Percentiles rank a stretch among this genome's conserved stretches.
Conservation (phyloP, 2,329 filamentous ascomycete species). For the Monilinia vaccinii-corymbosi region DNA sequence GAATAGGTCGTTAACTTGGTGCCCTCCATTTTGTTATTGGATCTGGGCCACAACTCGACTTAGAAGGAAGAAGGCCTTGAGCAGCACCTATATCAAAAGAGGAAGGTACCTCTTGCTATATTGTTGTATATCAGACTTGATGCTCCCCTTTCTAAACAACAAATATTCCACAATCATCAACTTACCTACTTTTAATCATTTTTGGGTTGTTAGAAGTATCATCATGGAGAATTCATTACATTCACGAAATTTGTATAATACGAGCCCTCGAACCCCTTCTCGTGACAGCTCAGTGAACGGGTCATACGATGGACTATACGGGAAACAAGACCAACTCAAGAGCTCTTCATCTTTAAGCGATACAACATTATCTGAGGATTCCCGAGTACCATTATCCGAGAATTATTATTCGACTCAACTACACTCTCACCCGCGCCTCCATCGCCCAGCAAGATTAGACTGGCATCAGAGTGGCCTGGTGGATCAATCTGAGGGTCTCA, state of each 20-base stretch:
- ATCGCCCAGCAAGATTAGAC: neutral
- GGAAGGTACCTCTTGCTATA: neutral
- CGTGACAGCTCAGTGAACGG: neutral
- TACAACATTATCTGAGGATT: neutral
- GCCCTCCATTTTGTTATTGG: neutral
- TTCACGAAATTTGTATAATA: neutral
- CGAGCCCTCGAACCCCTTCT: no score
- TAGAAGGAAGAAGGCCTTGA: neutral
- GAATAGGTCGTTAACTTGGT: neutral
- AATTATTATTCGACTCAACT: neutral
- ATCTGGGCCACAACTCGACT: neutral
- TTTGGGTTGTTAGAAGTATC: neutral
- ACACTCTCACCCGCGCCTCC: neutral
- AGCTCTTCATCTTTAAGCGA: neutral
- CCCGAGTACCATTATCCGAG: neutral
- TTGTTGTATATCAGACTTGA: neutral
- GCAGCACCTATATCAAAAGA: neutral
- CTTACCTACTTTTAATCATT: neutral
- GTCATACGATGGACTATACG: neutral
- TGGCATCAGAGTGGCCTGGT: neutral
- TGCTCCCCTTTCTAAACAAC: neutral
- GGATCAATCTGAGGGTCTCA: neutral
- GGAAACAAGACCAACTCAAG: neutral
- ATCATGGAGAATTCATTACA: slow-evolving; percentile 1
- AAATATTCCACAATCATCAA: neutral